These are phyloP conservation scores for Wickerhamomyces bisporus DNA, from an alignment of 805 yeast species.

Conservation along the genomic window DNA sequence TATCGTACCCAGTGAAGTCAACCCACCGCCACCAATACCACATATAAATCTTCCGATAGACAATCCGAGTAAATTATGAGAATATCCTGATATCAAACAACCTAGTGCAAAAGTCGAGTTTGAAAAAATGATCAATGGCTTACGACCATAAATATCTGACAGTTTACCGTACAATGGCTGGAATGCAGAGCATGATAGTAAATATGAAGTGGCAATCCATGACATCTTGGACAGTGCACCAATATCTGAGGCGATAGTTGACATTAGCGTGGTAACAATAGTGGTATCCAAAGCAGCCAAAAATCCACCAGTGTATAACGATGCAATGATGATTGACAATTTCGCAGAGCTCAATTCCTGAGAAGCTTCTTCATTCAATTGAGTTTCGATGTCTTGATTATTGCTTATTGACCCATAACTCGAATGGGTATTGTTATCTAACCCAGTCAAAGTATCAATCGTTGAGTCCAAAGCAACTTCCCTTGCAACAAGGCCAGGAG, in stretches of 20 bases:
- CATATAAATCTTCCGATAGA: constrained; percentile 60
- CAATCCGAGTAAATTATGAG: constrained; percentile 23
- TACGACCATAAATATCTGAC: constrained; percentile 63
- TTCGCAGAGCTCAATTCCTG: background rate
- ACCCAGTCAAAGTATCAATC: constrained; percentile 5
- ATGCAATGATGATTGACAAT: constrained; percentile 25
- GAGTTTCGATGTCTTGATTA: background rate
- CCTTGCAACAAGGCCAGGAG: constrained; percentile 15
- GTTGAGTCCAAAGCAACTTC: constrained; percentile 11
- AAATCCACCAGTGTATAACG: constrained; percentile 40
- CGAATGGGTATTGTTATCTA: constrained; percentile 7
- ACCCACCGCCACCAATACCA: constrained; percentile 88
- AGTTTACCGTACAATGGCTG: constrained; percentile 63
- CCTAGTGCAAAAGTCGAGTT: constrained; percentile 37
- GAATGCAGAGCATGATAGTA: constrained; percentile 58
- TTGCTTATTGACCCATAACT: constrained; percentile 11
- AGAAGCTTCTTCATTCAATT: background rate
- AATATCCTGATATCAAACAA: constrained; percentile 34
- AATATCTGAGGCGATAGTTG: constrained; percentile 61
- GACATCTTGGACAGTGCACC: constrained; percentile 56
- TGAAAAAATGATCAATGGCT: constrained; percentile 34
- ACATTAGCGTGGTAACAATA: constrained; percentile 55
- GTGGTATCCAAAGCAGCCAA: constrained; percentile 62
- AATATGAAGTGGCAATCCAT: constrained; percentile 64
- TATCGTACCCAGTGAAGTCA: constrained; percentile 65